Percentiles rank a stretch among this genome's conserved stretches.
These are phyloP conservation scores for Salix purpurea DNA, from an alignment of 345 rosid species.

Conservation along the genomic window DNA sequence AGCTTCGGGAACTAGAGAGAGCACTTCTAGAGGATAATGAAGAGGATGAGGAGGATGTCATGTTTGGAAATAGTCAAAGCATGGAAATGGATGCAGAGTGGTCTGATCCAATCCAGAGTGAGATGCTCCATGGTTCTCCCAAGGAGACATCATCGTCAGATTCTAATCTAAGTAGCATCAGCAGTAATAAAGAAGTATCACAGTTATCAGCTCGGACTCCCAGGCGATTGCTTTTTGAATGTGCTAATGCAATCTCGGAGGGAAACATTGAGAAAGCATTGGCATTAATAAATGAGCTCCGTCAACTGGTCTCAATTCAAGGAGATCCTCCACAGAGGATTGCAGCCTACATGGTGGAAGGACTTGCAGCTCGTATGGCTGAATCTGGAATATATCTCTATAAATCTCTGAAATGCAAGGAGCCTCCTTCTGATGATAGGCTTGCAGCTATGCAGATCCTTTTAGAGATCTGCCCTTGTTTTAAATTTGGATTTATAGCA, in stretches of 20 bases:
- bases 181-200: conserved; percentile 61
- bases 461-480: conserved; percentile 96
- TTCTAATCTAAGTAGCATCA: conserved; percentile 59
- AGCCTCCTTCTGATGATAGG: conserved; percentile 89
- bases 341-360: conserved; percentile 98
- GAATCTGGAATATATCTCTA: conserved; percentile 80
- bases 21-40: conserved; percentile 61
- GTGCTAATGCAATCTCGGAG: conserved; percentile 66
- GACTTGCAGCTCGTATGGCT: conserved; percentile 93
- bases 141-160: conserved; percentile 80
- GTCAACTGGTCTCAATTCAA: conserved; percentile 77
- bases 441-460: conserved; percentile 99
- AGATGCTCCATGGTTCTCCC: conserved; percentile 62
- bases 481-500: conserved; percentile 85
- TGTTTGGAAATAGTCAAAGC: conserved; percentile 35
- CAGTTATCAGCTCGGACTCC: conserved; percentile 49
- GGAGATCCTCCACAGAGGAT: conserved; percentile 93
- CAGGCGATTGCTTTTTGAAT: conserved; percentile 63
- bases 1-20: conserved; percentile 86
- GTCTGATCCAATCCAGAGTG: conserved; percentile 49
- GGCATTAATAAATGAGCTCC: conserved; percentile 61
- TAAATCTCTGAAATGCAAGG: conserved; percentile 90
- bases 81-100: conserved; percentile 89
- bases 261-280: conserved; percentile 64
- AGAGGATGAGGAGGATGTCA: conserved; percentile 43